phyloP scores from a whole-genome alignment of 768 basidiomycete genomes.

The Pisolithus albus region DNA sequence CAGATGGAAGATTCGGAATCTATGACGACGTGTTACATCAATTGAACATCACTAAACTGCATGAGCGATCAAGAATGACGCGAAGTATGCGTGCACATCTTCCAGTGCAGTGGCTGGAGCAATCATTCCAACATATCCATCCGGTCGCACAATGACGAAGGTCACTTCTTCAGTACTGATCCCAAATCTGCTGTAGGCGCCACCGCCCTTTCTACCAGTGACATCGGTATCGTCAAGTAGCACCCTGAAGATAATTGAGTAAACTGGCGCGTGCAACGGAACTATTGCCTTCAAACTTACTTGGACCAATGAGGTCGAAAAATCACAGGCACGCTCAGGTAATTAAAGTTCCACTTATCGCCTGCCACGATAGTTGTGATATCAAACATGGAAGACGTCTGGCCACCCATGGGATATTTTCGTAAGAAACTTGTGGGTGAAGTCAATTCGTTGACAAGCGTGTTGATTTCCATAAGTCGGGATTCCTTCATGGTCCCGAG shows the following conservation, averaged over 20 bases:
- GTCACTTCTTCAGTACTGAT: slow-evolving; percentile 23
- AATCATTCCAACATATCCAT: slow-evolving; percentile 35
- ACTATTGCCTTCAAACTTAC: slow-evolving; percentile 19
- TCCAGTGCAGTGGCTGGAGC: slow-evolving; percentile 19
- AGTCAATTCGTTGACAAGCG: slow-evolving; percentile 22
- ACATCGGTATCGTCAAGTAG: slow-evolving; percentile 31
- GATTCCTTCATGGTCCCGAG: slow-evolving; percentile 21
- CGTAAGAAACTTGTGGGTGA: slow-evolving; percentile 22
- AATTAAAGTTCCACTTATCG: slow-evolving; percentile 29
- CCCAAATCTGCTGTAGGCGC: slow-evolving; percentile 30
- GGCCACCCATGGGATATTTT: slow-evolving; percentile 19
- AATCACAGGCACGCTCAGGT: slow-evolving; percentile 26
- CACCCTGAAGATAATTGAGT: slow-evolving; percentile 20
- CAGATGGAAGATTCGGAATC: no score
- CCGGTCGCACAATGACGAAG: slow-evolving; percentile 34
- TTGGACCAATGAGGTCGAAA: slow-evolving; percentile 39
- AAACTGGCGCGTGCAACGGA: neutral
- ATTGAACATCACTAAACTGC: no score
- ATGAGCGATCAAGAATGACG: slow-evolving; percentile 33
- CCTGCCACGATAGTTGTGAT: slow-evolving; percentile 22
- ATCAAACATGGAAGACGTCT: slow-evolving; percentile 26
- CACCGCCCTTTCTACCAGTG: slow-evolving; percentile 25
- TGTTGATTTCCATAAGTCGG: slow-evolving; percentile 15
- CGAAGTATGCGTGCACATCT: slow-evolving; percentile 45
- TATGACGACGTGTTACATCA: no score